A percentile compares a stretch with the other conserved stretches of the same genome.
Evolutionary conservation across 768 basidiomycete species (phyloP).

Genomic region (Termitomyces sp.): DNA sequence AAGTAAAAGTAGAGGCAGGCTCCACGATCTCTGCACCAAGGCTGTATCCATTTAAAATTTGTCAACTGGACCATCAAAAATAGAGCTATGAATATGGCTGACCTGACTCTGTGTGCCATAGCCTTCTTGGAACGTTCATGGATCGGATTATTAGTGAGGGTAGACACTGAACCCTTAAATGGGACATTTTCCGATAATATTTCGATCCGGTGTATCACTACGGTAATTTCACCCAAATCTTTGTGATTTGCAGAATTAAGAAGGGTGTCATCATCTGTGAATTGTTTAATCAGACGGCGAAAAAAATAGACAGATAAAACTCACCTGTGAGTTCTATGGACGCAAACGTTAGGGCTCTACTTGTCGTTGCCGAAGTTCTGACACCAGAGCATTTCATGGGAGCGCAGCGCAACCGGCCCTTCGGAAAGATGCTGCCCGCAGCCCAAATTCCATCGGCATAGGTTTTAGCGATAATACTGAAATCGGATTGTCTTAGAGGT

Average conservation of each 20-base stretch:
- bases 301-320: neutral
- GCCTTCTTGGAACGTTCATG: constrained; percentile 10
- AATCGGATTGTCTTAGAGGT: neutral
- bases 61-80: neutral
- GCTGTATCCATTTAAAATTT: neutral
- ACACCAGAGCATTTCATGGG: no score
- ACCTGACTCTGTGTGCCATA: constrained; percentile 4
- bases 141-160: neutral
- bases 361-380: neutral
- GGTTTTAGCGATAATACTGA: neutral
- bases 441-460: neutral
- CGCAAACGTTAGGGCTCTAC: neutral
- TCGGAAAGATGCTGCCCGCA: neutral
- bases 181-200: neutral
- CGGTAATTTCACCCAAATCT: neutral
- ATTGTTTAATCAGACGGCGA: neutral
- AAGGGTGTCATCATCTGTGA: constrained; percentile 4
- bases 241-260: neutral
- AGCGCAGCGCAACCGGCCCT: neutral
- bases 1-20: neutral
- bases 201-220: neutral
- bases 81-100: neutral
- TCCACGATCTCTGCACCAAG: neutral
- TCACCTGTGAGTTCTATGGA: constrained; percentile 7
- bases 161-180: neutral